These are phyloP conservation scores for Inonotus obliquus DNA, from an alignment of 1,284 basidiomycete species.

Conservation along the genomic window DNA sequence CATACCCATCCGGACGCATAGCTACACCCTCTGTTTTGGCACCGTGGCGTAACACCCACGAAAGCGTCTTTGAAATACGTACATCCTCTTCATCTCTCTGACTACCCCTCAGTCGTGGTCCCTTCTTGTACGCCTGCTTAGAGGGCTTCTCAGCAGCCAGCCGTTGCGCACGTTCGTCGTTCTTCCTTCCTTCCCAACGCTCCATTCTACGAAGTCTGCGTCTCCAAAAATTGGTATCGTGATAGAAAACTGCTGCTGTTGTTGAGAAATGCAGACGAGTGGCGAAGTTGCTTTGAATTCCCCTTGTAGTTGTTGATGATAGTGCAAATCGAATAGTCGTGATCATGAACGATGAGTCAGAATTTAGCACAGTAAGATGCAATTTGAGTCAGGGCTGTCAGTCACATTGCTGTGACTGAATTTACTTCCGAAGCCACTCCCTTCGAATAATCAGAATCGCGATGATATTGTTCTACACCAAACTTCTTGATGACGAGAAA, in stretches of 20 bases:
- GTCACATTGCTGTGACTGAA: neutral
- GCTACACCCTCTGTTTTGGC: slow-evolving; percentile 54
- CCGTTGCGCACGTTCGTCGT: neutral
- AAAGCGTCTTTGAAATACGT: slow-evolving; percentile 53
- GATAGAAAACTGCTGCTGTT: neutral
- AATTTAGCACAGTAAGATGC: too few species aligned
- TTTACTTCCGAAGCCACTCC: neutral
- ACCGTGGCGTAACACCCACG: slow-evolving; percentile 69
- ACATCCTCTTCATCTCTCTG: slow-evolving; percentile 16
- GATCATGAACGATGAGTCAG: neutral
- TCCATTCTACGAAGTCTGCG: slow-evolving; percentile 5
- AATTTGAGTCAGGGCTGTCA: neutral
- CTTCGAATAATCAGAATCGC: neutral
- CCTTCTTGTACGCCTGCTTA: neutral
- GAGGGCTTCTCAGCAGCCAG: neutral
- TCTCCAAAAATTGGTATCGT: neutral
- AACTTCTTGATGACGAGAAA: too few species aligned
- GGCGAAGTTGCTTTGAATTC: neutral
- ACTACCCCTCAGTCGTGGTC: slow-evolving; percentile 3
- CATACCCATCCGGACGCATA: slow-evolving; percentile 65
- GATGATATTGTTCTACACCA: neutral
- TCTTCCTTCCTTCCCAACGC: neutral
- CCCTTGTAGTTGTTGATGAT: neutral
- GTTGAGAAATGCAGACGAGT: neutral
- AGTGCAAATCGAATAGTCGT: neutral